phyloP scores from a whole-genome alignment of 805 yeast genomes.

The Yamadazyma kitorensis region DNA sequence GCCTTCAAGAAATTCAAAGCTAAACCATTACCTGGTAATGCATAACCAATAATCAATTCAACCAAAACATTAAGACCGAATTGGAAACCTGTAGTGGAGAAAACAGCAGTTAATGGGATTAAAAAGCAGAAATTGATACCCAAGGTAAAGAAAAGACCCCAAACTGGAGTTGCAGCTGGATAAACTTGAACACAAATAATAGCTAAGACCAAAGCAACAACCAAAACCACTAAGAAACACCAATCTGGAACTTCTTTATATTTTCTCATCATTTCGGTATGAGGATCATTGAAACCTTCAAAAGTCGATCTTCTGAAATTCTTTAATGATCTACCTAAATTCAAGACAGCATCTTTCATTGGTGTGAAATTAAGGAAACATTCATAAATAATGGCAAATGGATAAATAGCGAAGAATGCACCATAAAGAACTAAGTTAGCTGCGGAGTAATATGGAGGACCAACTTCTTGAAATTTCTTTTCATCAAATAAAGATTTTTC shows the following conservation, averaged over 20 bases:
- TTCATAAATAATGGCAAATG: conserved; percentile 43
- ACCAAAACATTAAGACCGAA: conserved; percentile 36
- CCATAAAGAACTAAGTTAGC: conserved; percentile 28
- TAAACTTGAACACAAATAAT: conserved; percentile 29
- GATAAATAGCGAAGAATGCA: conserved; percentile 27
- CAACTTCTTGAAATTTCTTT: conserved; percentile 21
- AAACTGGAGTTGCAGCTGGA: conserved; percentile 34
- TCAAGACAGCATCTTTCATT: conserved; percentile 14
- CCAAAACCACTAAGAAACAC: conserved; percentile 23
- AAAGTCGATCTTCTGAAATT: conserved; percentile 38
- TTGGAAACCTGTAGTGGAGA: conserved; percentile 28
- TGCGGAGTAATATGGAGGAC: conserved; percentile 33
- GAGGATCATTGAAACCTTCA: conserved; percentile 33
- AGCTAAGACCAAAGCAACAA: conserved; percentile 28
- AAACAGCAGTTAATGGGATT: conserved; percentile 28
- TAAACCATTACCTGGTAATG: conserved; percentile 34
- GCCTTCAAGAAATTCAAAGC: conserved; percentile 52
- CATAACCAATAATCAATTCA: conserved; percentile 36
- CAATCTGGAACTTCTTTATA: conserved; percentile 37
- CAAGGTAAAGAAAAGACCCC: conserved; percentile 34
- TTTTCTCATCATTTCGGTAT: conserved; percentile 28
- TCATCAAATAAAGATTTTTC: conserved; percentile 27
- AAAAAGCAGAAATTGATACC: conserved; percentile 32
- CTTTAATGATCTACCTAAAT: conserved; percentile 16
- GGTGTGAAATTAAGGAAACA: conserved; percentile 23